phyloP scores from a whole-genome alignment of 176 grass and related monocot genomes.

The Phoenix roebelenii region DNA sequence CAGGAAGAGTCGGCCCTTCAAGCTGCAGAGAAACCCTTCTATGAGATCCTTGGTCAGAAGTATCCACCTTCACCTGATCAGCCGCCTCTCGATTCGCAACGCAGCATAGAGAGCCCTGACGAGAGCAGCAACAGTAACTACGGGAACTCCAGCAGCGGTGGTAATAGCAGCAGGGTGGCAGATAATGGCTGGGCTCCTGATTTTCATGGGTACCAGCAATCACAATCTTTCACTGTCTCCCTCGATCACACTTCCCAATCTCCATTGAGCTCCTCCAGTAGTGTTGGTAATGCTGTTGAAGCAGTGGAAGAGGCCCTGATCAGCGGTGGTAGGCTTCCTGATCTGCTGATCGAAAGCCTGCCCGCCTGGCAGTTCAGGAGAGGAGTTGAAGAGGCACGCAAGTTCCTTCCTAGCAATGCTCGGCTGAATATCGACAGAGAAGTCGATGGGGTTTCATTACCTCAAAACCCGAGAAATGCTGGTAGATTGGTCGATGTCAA shows the following conservation, averaged over 20 bases:
- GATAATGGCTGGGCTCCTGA: constrained; percentile 22
- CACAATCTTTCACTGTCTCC: constrained; percentile 1
- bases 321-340: constrained; percentile 39
- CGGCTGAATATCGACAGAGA: constrained; percentile 42
- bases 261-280: constrained; percentile 22
- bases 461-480: constrained; percentile 18
- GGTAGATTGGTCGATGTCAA: constrained; percentile 15
- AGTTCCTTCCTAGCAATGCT: constrained; percentile 46
- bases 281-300: constrained; percentile 5
- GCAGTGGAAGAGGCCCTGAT: constrained; percentile 58
- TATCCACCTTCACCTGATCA: background rate
- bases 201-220: constrained; percentile 9
- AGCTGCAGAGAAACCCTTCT: constrained; percentile 9
- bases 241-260: constrained; percentile 22
- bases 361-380: constrained; percentile 86
- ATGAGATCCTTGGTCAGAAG: background rate
- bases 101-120: background rate
- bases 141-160: constrained; percentile 21
- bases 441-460: constrained; percentile 14
- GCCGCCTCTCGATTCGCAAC: too few species aligned
- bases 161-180: constrained; percentile 5
- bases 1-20: constrained; percentile 6
- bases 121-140: constrained; percentile 19
- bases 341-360: constrained; percentile 65
- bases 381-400: constrained; percentile 65